Evolutionary conservation across 768 basidiomycete genomes (phyloP), one percentile per base, ranked within the genome.

Genomic region (Amanita rubescens): DNA sequence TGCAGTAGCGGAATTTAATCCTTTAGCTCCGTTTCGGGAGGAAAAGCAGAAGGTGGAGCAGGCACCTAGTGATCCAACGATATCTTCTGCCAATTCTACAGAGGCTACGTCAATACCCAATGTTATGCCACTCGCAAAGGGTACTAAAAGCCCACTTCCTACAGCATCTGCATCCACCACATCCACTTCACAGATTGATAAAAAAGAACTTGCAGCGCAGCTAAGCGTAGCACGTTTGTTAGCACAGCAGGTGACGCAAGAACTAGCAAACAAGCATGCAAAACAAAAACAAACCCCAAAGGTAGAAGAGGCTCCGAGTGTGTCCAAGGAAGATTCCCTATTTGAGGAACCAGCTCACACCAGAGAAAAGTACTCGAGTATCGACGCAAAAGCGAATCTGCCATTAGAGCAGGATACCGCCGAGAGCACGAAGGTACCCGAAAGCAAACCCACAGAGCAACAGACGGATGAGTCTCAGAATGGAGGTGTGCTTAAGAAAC

Each of bases 1-100:
- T 5, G 20, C 8, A 46, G 32, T 24, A 38, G 20, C 17, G 53
- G 11, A 54, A 58, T 38, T 53, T 60, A 34, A 52, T 54, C 2
- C 51, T 51, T 20, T 33, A 35, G 17, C 25, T 10, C 25, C 8
- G n/a, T 17, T 20, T 39, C 24, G 39, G 1, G 49, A 30, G 27
- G 47, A 22, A 11, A 22, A 3, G 25, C 43, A 44, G 25, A 9
- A 44, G 20, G 12, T 5, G 33, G 34, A 49, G n/a, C 27, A 6
- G 19, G 47, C 17, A 35, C 20, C n/a, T 17, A 17, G 44, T 17
- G 30, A 19, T 30, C 15, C 25, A 17, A 32, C 9, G 10, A 46
- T 25, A 19, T 46, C 27, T 30, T n/a, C 15, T 15, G 7, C 44
- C 8, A 15, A 17, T 30, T 1, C 27, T 27, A n/a, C 10, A 11